Conservation (phyloP, 495 filamentous ascomycete genomes). For the Ascodesmis nigricans region DNA sequence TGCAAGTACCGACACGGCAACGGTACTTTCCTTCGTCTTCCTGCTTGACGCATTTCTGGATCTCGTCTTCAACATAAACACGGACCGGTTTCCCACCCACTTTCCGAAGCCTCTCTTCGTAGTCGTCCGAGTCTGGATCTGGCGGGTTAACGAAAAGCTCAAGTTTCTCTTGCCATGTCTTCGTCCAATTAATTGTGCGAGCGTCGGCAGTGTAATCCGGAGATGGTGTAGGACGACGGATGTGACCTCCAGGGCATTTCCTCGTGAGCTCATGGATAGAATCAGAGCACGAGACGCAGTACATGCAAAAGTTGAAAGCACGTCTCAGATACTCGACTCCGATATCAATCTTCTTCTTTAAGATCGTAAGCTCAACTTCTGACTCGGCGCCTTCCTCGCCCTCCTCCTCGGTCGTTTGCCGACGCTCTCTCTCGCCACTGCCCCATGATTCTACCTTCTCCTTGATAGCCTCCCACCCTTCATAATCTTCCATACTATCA, state of each 20-base stretch:
- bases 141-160: conserved; percentile 29
- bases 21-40: conserved; percentile 91
- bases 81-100: conserved; percentile 74
- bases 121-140: conserved; percentile 53
- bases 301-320: conserved; percentile 97
- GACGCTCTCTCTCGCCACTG: conserved; percentile 46
- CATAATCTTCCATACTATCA: conserved; percentile 19
- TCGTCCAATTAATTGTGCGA: conserved; percentile 97
- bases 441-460: conserved; percentile 52
- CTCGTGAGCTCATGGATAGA: conserved; percentile 85
- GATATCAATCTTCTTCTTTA: conserved; percentile 87
- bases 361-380: conserved; percentile 45
- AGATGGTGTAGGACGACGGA: conserved; percentile 56
- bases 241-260: conserved; percentile 91
- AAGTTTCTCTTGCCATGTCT: conserved; percentile 92
- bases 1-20: conserved; percentile 87
- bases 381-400: conserved; percentile 53
- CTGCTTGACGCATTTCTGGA: conserved; percentile 75
- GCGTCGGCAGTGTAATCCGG: conserved; percentile 80
- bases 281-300: conserved; percentile 96
- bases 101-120: conserved; percentile 36
- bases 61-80: conserved; percentile 67
- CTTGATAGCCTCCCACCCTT: conserved; percentile 36
- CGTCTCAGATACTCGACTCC: conserved; percentile 90
- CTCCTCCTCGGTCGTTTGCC: conserved; percentile 33